Percentiles rank a stretch among this genome's conserved stretches.
Conservation (phyloP, 805 yeast genomes). For the Clavispora phyllophila region DNA sequence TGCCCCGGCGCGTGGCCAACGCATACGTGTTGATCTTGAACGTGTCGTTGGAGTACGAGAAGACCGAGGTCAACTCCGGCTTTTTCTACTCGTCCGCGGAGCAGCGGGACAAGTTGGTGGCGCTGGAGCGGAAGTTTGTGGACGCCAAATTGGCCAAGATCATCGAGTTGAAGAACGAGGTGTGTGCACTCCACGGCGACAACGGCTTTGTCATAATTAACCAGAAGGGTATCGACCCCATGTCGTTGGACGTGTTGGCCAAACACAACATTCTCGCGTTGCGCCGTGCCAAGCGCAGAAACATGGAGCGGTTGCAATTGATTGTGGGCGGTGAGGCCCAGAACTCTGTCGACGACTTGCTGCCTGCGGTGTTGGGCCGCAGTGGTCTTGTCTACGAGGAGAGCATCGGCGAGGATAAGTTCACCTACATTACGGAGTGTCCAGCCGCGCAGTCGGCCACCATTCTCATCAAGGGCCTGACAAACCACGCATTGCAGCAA, state of each 20-base stretch:
- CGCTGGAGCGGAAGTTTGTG: constrained; percentile 88
- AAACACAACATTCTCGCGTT: constrained; percentile 89
- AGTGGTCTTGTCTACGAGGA: constrained; percentile 91
- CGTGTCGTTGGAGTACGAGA: constrained; percentile 94
- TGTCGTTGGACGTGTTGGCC: constrained; percentile 92
- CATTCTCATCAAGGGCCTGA: constrained; percentile 89
- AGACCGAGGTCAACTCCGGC: constrained; percentile 95
- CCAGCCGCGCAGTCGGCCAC: constrained; percentile 88
- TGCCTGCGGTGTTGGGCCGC: constrained; percentile 74
- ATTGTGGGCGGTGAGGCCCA: constrained; percentile 98
- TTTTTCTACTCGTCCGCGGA: constrained; percentile 93
- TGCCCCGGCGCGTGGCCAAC: constrained; percentile 85
- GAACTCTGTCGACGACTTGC: constrained; percentile 90
- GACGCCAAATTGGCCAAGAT: constrained; percentile 90
- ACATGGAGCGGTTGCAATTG: constrained; percentile 96
- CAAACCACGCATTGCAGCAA: constrained; percentile 81
- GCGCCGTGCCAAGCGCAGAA: constrained; percentile 97
- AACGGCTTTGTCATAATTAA: constrained; percentile 89
- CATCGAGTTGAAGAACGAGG: constrained; percentile 87
- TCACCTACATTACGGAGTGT: constrained; percentile 89
- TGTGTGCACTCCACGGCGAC: constrained; percentile 68
- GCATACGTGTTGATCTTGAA: constrained; percentile 84
- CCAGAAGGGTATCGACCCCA: constrained; percentile 98
- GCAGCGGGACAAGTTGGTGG: constrained; percentile 91
- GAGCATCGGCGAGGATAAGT: constrained; percentile 94